A percentile compares a stretch with the other conserved stretches of the same genome.
Evolutionary conservation across 768 basidiomycete genomes (phyloP).

Genomic region (Pisolithus microcarpus): DNA sequence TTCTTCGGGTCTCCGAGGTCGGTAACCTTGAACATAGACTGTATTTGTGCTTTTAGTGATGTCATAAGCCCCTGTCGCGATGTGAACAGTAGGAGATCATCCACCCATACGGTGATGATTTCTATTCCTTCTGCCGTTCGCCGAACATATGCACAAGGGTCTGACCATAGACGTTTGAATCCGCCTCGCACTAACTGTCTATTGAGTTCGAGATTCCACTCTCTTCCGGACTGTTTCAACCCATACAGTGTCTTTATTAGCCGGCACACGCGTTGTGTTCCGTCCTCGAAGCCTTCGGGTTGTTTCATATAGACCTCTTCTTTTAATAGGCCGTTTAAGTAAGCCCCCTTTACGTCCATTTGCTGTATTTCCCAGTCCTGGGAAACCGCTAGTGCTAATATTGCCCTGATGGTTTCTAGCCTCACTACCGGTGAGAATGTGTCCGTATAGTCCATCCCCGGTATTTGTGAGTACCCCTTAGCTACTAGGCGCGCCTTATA

Average conservation of each 20-base stretch:
- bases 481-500: constrained; percentile 34
- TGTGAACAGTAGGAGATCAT: constrained; percentile 20
- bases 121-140: neutral
- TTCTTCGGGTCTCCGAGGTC: constrained; percentile 18
- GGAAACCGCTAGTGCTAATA: constrained; percentile 15
- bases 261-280: neutral
- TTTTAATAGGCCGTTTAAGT: constrained; percentile 23
- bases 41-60: constrained; percentile 5
- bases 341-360: constrained; percentile 25
- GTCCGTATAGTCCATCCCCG: constrained; percentile 30
- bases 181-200: constrained; percentile 12
- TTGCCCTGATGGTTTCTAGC: constrained; percentile 13
- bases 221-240: constrained; percentile 21
- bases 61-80: neutral
- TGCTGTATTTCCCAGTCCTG: constrained; percentile 22
- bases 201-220: constrained; percentile 27
- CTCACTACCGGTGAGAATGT: constrained; percentile 26
- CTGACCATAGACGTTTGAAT: constrained; percentile 10
- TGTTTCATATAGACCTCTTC: constrained; percentile 31
- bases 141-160: constrained; percentile 13
- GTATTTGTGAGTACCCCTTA: constrained; percentile 32
- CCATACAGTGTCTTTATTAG: constrained; percentile 19
- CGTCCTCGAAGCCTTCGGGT: constrained; percentile 18
- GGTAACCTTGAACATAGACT: constrained; percentile 10
- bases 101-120: constrained; percentile 24